phyloP scores from a whole-genome alignment of 192 early-diverging fungal genomes.

The Chytriomyces sp. region DNA sequence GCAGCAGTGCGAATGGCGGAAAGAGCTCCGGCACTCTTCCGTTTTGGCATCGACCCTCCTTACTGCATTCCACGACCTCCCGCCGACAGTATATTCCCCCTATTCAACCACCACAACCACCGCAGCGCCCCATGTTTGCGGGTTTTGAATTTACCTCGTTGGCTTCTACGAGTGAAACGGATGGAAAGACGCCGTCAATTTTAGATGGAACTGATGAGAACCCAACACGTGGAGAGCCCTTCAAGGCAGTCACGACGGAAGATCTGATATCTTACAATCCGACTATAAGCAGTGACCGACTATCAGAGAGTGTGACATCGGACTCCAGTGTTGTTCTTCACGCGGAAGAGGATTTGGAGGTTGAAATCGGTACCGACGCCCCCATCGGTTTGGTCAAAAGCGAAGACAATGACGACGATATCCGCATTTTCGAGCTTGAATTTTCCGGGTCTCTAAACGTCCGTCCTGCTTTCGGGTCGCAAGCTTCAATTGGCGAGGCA shows the following conservation, averaged over 20 bases:
- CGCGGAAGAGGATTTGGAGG: no score
- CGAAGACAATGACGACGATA: no score
- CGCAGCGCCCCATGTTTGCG: no score
- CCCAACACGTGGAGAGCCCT: neutral
- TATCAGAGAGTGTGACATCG: no score
- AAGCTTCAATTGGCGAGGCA: no score
- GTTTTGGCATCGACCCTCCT: neutral
- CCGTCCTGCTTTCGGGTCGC: no score
- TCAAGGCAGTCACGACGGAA: neutral
- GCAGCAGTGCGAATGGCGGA: neutral
- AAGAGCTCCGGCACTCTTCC: neutral
- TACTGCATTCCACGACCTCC: neutral
- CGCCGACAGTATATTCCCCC: neutral
- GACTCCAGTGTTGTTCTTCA: no score
- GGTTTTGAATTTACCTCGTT: neutral
- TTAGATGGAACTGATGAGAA: neutral
- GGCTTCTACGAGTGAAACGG: neutral
- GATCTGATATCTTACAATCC: neutral
- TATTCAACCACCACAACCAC: no score
- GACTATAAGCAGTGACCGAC: neutral
- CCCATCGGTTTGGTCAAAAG: no score
- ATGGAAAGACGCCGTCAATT: neutral
- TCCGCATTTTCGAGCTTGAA: no score
- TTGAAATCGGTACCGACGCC: no score
- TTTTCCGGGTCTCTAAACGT: no score